These are phyloP conservation scores for Apophysomyces trapeziformis DNA, from an alignment of 371 early-diverging fungal species.

Conservation along the genomic window DNA sequence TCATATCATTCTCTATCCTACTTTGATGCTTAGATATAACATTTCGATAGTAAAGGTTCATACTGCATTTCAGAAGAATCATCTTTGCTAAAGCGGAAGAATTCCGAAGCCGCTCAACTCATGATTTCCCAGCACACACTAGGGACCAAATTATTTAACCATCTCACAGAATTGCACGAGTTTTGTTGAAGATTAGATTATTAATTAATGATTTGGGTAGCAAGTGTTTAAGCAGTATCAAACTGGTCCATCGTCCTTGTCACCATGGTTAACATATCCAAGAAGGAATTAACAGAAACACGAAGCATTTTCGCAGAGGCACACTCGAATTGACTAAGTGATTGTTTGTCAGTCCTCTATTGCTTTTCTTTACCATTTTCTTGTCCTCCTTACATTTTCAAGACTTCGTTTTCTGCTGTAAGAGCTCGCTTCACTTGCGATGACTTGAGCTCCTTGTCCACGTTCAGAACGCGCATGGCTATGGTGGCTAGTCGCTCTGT, in stretches of 20 bases:
- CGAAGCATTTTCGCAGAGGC: conserved; percentile 50
- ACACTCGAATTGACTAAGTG: conserved; percentile 45
- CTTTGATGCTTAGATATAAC: no score
- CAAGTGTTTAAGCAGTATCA: conserved; percentile 6
- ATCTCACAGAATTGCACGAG: no score
- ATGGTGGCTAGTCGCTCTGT: conserved; percentile 43
- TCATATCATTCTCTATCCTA: no score
- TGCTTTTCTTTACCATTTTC: no score
- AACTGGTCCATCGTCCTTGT: conserved; percentile 51
- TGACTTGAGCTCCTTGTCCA: conserved; percentile 53
- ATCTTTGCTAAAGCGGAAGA: no score
- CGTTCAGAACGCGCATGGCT: conserved; percentile 45
- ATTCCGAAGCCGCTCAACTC: no score
- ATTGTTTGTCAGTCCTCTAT: neutral
- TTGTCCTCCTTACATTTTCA: conserved; percentile 30
- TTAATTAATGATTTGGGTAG: no score
- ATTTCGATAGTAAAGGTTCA: no score
- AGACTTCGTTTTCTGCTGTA: conserved; percentile 19
- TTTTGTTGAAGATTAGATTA: no score
- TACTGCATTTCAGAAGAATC: no score
- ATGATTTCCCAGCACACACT: no score
- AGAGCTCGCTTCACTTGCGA: conserved; percentile 48
- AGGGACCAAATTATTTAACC: no score
- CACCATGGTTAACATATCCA: conserved; percentile 56
- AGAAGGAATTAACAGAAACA: conserved; percentile 54